These are phyloP conservation scores for Cyclostephanos tholiformis DNA, from an alignment of 108 stramenopile species.

Conservation along the genomic window DNA sequence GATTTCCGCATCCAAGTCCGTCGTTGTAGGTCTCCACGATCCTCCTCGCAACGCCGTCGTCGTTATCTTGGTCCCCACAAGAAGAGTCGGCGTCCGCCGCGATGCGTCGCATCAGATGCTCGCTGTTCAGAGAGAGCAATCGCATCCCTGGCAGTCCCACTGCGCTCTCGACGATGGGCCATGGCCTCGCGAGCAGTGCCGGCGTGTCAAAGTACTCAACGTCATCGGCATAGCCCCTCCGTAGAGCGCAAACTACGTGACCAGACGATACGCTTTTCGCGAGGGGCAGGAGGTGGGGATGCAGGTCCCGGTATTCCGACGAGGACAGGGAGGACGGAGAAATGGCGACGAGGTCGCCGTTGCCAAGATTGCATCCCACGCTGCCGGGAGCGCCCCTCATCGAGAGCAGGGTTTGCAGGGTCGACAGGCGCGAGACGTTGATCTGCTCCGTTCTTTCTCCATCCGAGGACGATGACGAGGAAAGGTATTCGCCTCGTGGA, in stretches of 20 bases:
- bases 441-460: neutral
- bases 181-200: slow-evolving; percentile 51
- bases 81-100: slow-evolving; percentile 69
- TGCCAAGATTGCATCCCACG: slow-evolving; percentile 49
- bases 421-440: slow-evolving; percentile 62
- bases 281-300: slow-evolving; percentile 74
- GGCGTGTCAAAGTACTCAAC: slow-evolving; percentile 49
- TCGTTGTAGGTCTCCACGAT: slow-evolving; percentile 72
- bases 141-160: slow-evolving; percentile 65
- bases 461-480: too few relatives aligned
- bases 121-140: slow-evolving; percentile 71
- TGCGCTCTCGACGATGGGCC: slow-evolving; percentile 80
- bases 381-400: slow-evolving; percentile 82
- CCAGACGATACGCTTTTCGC: slow-evolving; percentile 60
- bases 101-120: slow-evolving; percentile 83
- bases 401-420: slow-evolving; percentile 66
- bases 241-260: slow-evolving; percentile 74
- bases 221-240: slow-evolving; percentile 72
- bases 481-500: too few relatives aligned
- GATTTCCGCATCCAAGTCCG: slow-evolving; percentile 52
- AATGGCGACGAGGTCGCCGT: slow-evolving; percentile 64
- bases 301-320: slow-evolving; percentile 59
- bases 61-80: slow-evolving; percentile 38
- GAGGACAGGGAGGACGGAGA: slow-evolving; percentile 8
- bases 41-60: neutral